These are phyloP conservation scores for Fusarium xyrophilum DNA, from an alignment of 2,329 filamentous ascomycete species.

Conservation along the genomic window DNA sequence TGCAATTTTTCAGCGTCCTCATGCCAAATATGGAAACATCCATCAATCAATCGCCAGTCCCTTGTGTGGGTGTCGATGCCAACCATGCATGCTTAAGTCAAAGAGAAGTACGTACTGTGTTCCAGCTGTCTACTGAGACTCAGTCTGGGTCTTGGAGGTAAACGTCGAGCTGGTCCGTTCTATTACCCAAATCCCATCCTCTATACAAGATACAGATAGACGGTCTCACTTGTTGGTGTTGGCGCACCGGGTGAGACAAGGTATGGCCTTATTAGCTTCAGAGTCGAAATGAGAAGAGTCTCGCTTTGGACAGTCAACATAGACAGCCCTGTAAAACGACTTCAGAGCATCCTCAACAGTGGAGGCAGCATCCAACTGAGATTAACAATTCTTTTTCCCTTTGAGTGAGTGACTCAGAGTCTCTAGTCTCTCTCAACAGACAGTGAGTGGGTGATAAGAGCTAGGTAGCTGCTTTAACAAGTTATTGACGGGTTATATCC, in stretches of 20 bases:
- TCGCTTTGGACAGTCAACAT: conserved; percentile 9
- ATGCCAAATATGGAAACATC: conserved; percentile 33
- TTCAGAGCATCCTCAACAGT: background rate
- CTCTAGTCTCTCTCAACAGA: background rate
- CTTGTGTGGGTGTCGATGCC: conserved; percentile 11
- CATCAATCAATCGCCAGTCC: background rate
- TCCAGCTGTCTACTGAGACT: background rate
- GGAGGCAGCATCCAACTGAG: conserved; percentile 14
- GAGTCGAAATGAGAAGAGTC: conserved; percentile 17
- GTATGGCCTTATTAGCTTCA: conserved; percentile 13
- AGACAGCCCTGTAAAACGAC: conserved; percentile 16
- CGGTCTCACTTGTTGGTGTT: conserved; percentile 2
- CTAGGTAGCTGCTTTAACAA: background rate
- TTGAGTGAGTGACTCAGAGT: background rate
- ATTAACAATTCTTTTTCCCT: background rate
- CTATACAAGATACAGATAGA: background rate
- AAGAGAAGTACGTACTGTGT: background rate
- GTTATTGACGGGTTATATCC: background rate
- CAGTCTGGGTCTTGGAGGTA: background rate
- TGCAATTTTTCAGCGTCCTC: conserved; percentile 14
- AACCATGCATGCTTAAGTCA: conserved; percentile 13
- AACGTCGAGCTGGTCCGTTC: background rate
- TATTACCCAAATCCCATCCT: background rate
- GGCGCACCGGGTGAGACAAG: conserved; percentile 4
- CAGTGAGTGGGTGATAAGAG: background rate